Evolutionary conservation across 2,329 filamentous ascomycete genomes (phyloP), one percentile per base, ranked within the genome.

Genomic region (Thielaviopsis populi): DNA sequence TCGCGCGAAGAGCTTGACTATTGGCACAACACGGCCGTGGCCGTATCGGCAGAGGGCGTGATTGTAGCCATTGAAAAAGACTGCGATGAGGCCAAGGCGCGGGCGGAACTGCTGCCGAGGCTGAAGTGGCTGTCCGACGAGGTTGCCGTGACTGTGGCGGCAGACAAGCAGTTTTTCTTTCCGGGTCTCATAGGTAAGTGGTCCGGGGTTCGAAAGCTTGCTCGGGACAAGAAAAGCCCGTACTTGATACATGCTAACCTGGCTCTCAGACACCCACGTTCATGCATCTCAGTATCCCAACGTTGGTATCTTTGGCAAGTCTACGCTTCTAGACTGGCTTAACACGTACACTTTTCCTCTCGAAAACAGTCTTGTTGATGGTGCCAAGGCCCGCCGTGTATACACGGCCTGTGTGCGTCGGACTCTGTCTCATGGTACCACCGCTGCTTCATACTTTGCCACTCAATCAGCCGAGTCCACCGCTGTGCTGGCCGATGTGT

Each of bases 261-360:
- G 24, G 22, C 24, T 40, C 33, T n/a, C 67, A 92, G 92, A 99
- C 74, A 96, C 94, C 0, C 94, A 99, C 73, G 88, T 96, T 65
- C 94, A 99, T 73, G 94, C 94, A 8, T 83, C 91, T 0, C 94
- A 99, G 76, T 96, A 96, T 70, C 91, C 92, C 65, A 99, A 99
- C 71, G 83, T 84, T 1, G 94, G 94, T 66, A 86, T 99, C 68
- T 97, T 97, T 72, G 94, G 94, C 70, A 94, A 91, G 68, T 87
- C 89, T 0, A 96, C 92, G 0, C 84, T 99, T 40, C 82, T 99
- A 15, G 87, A 94, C 75, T 99, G 94, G 94, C 79, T 99, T 4
- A 83, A 91, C 70, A 94, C 80, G 17, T 97, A 99, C 77, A 99
- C 94, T 0, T 99, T 97, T 71, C 94, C 94, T 0, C 82, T 96